Conservation (phyloP, 495 filamentous ascomycete species). For the Hypoxylon perforatum region DNA sequence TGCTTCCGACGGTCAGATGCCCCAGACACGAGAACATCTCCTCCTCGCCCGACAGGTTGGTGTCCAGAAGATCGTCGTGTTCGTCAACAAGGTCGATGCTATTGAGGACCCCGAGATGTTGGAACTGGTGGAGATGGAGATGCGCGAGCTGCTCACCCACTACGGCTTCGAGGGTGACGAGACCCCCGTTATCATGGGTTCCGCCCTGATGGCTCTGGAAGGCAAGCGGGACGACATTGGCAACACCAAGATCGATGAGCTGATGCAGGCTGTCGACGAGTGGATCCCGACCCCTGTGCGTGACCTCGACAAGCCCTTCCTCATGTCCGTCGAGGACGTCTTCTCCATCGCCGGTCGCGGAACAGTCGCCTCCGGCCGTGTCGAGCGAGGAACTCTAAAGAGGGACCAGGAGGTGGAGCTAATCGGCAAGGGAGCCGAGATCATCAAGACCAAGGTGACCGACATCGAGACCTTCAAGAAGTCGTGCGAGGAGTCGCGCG, state of each 20-base stretch:
- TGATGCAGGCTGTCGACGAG: slow-evolving; percentile 88
- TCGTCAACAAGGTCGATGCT: slow-evolving; percentile 99
- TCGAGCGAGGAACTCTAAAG: slow-evolving; percentile 94
- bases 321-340: slow-evolving; percentile 98
- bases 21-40: slow-evolving; percentile 98
- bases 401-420: slow-evolving; percentile 93
- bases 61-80: slow-evolving; percentile 96
- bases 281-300: slow-evolving; percentile 97
- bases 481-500: slow-evolving; percentile 90
- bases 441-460: slow-evolving; percentile 98
- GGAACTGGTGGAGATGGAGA: slow-evolving; percentile 99
- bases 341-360: slow-evolving; percentile 98
- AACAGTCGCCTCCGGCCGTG: slow-evolving; percentile 95
- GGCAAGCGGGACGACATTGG: slow-evolving; percentile 88
- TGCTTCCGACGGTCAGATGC: slow-evolving; percentile 99
- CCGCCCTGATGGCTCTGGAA: slow-evolving; percentile 95
- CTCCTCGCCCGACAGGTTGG: slow-evolving; percentile 97
- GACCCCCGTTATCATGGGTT: slow-evolving; percentile 95
- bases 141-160: slow-evolving; percentile 90
- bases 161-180: slow-evolving; percentile 99
- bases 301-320: slow-evolving; percentile 94
- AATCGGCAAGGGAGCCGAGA: slow-evolving; percentile 77
- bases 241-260: slow-evolving; percentile 82
- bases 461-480: slow-evolving; percentile 99
- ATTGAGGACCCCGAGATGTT: slow-evolving; percentile 98